These are phyloP conservation scores for Nemophila menziesii DNA, from an alignment of 257 asterid genomes.

Conservation along the genomic window DNA sequence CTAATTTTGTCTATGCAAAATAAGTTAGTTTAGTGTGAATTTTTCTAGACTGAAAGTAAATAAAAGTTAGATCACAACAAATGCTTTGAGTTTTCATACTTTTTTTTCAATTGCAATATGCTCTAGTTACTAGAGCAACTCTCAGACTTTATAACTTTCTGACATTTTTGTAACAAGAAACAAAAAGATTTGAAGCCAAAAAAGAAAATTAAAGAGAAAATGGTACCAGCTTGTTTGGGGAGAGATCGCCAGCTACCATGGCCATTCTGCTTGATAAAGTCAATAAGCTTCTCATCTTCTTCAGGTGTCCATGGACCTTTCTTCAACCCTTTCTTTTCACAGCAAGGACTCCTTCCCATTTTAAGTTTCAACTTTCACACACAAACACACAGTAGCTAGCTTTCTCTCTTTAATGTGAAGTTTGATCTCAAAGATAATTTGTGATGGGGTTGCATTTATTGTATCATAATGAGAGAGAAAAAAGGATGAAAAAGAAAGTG, in stretches of 20 bases:
- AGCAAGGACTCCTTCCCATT: conserved; percentile 94
- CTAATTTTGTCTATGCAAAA: too few species aligned
- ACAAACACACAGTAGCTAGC: conserved; percentile 1
- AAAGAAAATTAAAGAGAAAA: background rate
- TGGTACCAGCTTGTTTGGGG: conserved; percentile 74
- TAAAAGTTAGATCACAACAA: too few species aligned
- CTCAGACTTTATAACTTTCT: background rate
- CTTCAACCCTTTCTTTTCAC: conserved; percentile 83
- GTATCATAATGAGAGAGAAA: conserved; percentile 10
- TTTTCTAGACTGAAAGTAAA: too few species aligned
- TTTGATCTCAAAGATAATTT: background rate
- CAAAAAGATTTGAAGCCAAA: too few species aligned
- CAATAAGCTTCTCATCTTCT: conserved; percentile 68
- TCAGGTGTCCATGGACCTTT: conserved; percentile 95
- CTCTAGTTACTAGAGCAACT: too few species aligned
- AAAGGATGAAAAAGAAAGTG: conserved; percentile 25
- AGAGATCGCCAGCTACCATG: conserved; percentile 93
- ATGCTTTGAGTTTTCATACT: too few species aligned
- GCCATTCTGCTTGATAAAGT: conserved; percentile 61
- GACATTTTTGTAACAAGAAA: too few species aligned
- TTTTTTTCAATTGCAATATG: too few species aligned
- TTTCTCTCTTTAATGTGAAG: background rate
- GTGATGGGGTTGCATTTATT: conserved; percentile 3
- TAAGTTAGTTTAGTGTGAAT: too few species aligned
- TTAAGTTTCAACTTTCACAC: conserved; percentile 3